Conservation (phyloP, 345 rosid species). For the Boechera stricta region DNA sequence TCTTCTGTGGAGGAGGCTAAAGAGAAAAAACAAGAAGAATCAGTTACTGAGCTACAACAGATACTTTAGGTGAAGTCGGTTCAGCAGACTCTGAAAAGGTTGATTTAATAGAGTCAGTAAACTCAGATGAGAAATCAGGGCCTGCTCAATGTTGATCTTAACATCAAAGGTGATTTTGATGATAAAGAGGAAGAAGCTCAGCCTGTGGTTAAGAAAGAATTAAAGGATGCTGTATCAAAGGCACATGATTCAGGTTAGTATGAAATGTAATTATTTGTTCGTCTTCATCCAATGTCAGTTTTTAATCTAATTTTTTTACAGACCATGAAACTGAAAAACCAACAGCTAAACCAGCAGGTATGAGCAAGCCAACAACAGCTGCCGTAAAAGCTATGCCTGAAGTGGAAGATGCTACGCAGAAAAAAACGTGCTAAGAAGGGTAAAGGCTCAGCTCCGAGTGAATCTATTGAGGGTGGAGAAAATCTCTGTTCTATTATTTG, state of each 20-base stretch:
- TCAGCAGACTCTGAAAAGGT: conserved; percentile 54
- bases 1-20: conserved; percentile 48
- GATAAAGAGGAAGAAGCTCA: conserved; percentile 84
- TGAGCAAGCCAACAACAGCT: conserved; percentile 39
- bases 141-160: conserved; percentile 60
- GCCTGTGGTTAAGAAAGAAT: conserved; percentile 59
- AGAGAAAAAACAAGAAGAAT: conserved; percentile 58
- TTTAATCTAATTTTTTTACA: conserved; percentile 5
- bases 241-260: conserved; percentile 56
- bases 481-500: conserved; percentile 94
- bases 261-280: conserved; percentile 2
- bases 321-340: conserved; percentile 41
- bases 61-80: conserved; percentile 49
- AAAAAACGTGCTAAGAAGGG: conserved; percentile 44
- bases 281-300: conserved; percentile 15
- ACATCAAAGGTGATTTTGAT: conserved; percentile 81
- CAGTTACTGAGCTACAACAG: conserved; percentile 54
- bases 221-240: conserved; percentile 47
- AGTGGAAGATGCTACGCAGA: conserved; percentile 33
- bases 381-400: conserved; percentile 46
- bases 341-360: conserved; percentile 47
- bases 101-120: conserved; percentile 52
- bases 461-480: conserved; percentile 56
- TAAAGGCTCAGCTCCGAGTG: conserved; percentile 47
- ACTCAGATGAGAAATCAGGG: conserved; percentile 56